Evolutionary conservation across 768 basidiomycete genomes (phyloP).

Genomic region (Solioccasus polychromus): DNA sequence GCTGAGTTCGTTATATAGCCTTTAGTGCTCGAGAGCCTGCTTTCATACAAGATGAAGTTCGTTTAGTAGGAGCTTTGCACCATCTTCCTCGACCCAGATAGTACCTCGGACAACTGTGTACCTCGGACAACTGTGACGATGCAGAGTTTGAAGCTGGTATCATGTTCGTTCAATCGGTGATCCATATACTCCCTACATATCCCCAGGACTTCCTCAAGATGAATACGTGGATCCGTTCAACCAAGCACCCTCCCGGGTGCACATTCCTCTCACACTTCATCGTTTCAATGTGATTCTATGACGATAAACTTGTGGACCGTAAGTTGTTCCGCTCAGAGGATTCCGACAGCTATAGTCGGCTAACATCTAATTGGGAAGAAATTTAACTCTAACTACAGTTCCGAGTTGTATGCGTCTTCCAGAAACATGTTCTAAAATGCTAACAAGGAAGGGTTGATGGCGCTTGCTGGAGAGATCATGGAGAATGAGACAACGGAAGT

Average conservation of each 20-base stretch:
- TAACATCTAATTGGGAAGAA: conserved; percentile 77
- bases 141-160: conserved; percentile 72
- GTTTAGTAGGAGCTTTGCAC: conserved; percentile 94
- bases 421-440: conserved; percentile 98
- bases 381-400: conserved; percentile 78
- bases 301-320: conserved; percentile 73
- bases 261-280: conserved; percentile 81
- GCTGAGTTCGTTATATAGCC: conserved; percentile 87
- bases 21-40: conserved; percentile 68
- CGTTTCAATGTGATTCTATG: conserved; percentile 76
- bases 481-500: too few species aligned
- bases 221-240: conserved; percentile 54
- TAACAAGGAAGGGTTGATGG: too few species aligned
- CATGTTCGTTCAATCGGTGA: conserved; percentile 53
- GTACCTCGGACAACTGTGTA: conserved; percentile 85
- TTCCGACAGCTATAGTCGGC: conserved; percentile 73
- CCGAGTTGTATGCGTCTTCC: conserved; percentile 91
- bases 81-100: conserved; percentile 90
- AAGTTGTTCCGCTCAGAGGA: conserved; percentile 75
- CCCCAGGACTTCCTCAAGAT: conserved; percentile 44
- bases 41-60: conserved; percentile 89
- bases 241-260: conserved; percentile 53
- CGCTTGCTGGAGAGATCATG: too few species aligned
- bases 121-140: conserved; percentile 82
- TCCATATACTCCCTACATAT: conserved; percentile 75